A percentile compares a stretch with the other conserved stretches of the same genome.
These are phyloP conservation scores for Phlebiopsis gigantea DNA, from an alignment of 768 basidiomycete genomes.

Conservation along the genomic window DNA sequence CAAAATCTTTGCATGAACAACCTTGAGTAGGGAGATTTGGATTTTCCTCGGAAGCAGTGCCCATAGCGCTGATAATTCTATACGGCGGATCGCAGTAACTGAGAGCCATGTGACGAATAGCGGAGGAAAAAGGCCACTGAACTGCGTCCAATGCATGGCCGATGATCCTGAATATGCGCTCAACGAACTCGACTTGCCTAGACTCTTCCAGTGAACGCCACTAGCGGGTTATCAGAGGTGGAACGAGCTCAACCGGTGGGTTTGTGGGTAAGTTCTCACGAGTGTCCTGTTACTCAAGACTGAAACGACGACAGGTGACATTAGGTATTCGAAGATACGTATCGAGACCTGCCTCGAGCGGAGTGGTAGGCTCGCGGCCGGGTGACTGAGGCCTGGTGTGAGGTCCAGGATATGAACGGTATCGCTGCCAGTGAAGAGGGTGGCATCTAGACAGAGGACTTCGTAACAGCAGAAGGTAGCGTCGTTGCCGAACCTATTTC, in stretches of 20 bases:
- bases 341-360: conserved; percentile 3
- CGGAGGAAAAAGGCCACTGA: not conserved
- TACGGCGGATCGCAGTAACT: not conserved
- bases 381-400: not conserved
- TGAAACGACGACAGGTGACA: not conserved
- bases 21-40: not conserved
- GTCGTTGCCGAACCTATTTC: not conserved
- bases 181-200: not conserved
- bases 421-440: not conserved
- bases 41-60: not conserved
- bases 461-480: not conserved
- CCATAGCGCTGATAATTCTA: not conserved
- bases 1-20: not conserved
- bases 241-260: not conserved
- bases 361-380: no score
- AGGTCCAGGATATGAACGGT: not conserved
- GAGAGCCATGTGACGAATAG: not conserved
- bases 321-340: not conserved
- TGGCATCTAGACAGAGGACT: not conserved
- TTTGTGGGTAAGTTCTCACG: not conserved
- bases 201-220: not conserved
- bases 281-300: not conserved
- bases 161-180: not conserved
- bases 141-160: not conserved
- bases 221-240: not conserved